A percentile compares a stretch with the other conserved stretches of the same genome.
phyloP scores from a whole-genome alignment of 129 eudicot genomes.

The Helianthus tuberosus region DNA sequence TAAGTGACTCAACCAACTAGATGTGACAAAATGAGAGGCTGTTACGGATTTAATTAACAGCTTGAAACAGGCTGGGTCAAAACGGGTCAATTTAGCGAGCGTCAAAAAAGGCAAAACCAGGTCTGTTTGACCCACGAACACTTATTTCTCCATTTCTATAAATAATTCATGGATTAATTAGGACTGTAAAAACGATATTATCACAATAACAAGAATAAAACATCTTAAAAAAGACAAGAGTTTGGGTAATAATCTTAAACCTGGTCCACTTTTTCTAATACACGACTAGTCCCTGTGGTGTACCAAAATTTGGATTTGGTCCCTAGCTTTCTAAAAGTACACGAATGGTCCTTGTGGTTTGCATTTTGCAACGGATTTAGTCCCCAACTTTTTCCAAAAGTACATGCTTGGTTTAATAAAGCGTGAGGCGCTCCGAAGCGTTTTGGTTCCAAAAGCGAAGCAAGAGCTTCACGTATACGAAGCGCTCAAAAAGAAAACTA shows the following conservation, averaged over 20 bases:
- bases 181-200: not conserved
- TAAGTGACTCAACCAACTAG: not conserved
- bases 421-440: too few species aligned
- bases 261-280: not conserved
- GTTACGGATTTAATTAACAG: not conserved
- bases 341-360: too few species aligned
- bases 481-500: too few species aligned
- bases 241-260: not conserved
- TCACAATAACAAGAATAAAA: not conserved
- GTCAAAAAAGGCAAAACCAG: not conserved
- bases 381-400: too few species aligned
- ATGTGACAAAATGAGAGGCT: slow-evolving; percentile 5
- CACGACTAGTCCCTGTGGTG: too few species aligned
- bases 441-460: too few species aligned
- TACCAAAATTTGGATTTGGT: too few species aligned
- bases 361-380: not conserved
- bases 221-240: not conserved
- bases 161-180: not conserved
- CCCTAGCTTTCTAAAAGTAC: too few species aligned
- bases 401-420: too few species aligned
- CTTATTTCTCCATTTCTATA: not conserved
- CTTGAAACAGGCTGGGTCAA: not conserved
- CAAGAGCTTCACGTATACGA: too few species aligned
- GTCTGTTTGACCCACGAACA: slow-evolving; percentile 1
- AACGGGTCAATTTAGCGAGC: not conserved